Evolutionary conservation across 2,329 filamentous ascomycete species (phyloP).

Genomic region (Colletotrichum chrysophilum): DNA sequence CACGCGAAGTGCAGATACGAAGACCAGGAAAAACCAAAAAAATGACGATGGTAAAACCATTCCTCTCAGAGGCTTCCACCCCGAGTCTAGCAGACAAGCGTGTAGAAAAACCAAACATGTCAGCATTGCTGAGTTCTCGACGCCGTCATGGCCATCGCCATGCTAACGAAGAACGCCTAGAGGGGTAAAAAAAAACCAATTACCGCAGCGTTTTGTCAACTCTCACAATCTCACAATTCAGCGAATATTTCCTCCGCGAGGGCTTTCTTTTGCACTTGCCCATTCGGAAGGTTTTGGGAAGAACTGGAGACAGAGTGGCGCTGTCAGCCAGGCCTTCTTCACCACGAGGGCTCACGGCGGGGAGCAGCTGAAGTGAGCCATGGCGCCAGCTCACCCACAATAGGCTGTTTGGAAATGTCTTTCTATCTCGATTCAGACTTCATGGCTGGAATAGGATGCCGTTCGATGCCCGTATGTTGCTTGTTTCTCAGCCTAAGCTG

Average conservation of each 20-base stretch:
- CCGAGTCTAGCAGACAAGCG: background rate
- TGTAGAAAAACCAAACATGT: background rate
- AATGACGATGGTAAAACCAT: background rate
- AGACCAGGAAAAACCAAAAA: background rate
- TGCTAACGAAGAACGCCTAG: background rate
- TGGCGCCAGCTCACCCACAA: background rate
- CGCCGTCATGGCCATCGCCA: background rate
- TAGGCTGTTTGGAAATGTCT: background rate
- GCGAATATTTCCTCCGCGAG: background rate
- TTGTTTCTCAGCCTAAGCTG: background rate
- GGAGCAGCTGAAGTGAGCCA: background rate
- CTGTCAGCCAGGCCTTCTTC: background rate
- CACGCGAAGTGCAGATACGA: conserved; percentile 12
- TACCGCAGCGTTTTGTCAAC: background rate
- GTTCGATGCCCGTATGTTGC: background rate
- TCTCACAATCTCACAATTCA: background rate
- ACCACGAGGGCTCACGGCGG: background rate
- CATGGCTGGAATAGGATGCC: background rate
- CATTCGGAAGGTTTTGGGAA: background rate
- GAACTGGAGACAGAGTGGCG: background rate
- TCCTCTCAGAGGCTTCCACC: background rate
- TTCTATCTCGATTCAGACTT: background rate
- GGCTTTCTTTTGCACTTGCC: background rate
- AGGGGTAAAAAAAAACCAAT: background rate
- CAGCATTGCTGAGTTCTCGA: background rate